Percentiles rank a stretch among this genome's conserved stretches.
Evolutionary conservation across 179 eudicot genomes (phyloP).

Genomic region (Kewa caespitosa): DNA sequence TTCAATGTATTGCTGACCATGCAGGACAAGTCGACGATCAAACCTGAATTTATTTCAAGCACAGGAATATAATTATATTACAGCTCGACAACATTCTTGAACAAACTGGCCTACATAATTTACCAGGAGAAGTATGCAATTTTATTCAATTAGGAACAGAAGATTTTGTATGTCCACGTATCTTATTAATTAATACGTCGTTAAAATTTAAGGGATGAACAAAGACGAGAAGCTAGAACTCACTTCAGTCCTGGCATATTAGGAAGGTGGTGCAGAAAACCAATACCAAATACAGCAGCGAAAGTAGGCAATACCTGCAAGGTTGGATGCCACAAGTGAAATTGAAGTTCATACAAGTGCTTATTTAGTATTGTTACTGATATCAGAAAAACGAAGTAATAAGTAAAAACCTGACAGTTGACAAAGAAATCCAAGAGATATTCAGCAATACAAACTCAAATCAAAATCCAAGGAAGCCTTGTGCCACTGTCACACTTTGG

Average conservation of each 20-base stretch:
- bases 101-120: neutral
- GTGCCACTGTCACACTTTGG: no score
- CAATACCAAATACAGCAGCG: slow-evolving; percentile 54
- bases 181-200: neutral
- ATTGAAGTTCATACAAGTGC: slow-evolving; percentile 3
- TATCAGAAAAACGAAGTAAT: no score
- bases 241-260: slow-evolving; percentile 73
- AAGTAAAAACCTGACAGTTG: no score
- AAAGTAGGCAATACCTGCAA: slow-evolving; percentile 93
- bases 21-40: slow-evolving; percentile 78
- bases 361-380: no score
- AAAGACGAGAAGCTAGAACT: slow-evolving; percentile 26
- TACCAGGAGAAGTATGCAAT: neutral
- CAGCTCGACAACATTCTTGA: neutral
- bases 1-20: slow-evolving; percentile 88
- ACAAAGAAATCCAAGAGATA: no score
- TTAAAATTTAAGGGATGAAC: neutral
- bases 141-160: neutral
- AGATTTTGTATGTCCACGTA: neutral
- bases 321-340: slow-evolving; percentile 9
- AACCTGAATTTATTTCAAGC: slow-evolving; percentile 39
- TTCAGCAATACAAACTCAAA: no score
- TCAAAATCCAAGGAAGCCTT: no score
- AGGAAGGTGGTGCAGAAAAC: slow-evolving; percentile 33
- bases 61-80: slow-evolving; percentile 7